Evolutionary conservation across 1,284 basidiomycete genomes (phyloP), one percentile per base, ranked within the genome.

Genomic region (Cutaneotrichosporon spelunceum): DNA sequence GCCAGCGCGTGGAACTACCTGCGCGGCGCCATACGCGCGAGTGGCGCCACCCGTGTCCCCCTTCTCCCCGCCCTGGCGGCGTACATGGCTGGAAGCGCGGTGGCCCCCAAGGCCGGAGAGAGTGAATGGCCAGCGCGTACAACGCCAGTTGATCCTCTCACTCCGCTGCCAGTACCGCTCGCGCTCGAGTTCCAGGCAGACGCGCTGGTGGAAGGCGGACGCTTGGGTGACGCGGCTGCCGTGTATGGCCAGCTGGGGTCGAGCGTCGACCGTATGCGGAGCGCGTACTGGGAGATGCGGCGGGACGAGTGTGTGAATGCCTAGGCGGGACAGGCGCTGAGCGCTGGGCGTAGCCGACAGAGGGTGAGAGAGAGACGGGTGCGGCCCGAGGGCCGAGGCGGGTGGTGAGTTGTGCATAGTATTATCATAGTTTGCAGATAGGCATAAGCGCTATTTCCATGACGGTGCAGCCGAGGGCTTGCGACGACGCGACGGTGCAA

Each of bases 1-100:
- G 84, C 87, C 0, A 93, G 91, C 0, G 90, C 91, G 0, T 96
- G 93, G 93, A 95, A 95, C 76, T 97, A 95, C 75, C 83, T 96
- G 11, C 86, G 93, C 64, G 93, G 82, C 79, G 81, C 47, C 54
- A 76, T 74, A 26, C 42, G 62, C 3, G 34, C 39, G 39, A 49
- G 53, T 23, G 23, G 29, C 24, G 21, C 24, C 8, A 85, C 89
- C 0, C 87, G 87, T 67, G 78, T 84, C 0, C 77, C 76, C 0
- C 74, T 89, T 45, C 71, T 80, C 14, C 73, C 83, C 0, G 91
- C 91, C 66, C 86, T 90, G 8, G 71, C 81, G 30, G 85, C 85
- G 5, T 92, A 90, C 76, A 83, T 86, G 21, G 58, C 7, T 67
- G 78, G 64, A 23, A 42, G 56, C 10, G 64, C 57, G 9, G 59